A percentile compares a stretch with the other conserved stretches of the same genome.
Evolutionary conservation across 2,329 filamentous ascomycete species (phyloP).

Genomic region (Calonectria ilicicola): DNA sequence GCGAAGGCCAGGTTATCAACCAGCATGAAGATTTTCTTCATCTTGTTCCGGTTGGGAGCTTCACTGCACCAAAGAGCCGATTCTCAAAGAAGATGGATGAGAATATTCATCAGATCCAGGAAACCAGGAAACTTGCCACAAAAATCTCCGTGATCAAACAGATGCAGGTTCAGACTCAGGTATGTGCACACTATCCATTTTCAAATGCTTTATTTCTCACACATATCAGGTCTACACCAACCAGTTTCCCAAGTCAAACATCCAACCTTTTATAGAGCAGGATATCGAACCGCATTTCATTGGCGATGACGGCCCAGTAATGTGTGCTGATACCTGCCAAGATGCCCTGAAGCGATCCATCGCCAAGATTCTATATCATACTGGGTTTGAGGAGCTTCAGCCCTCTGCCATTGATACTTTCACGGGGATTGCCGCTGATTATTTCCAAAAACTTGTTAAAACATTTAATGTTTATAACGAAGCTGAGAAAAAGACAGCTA

Average conservation of each 20-base stretch:
- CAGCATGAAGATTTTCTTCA: constrained; percentile 87
- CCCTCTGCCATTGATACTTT: constrained; percentile 92
- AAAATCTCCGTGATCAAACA: constrained; percentile 99
- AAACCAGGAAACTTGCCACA: constrained; percentile 93
- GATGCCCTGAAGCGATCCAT: constrained; percentile 90
- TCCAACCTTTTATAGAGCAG: constrained; percentile 86
- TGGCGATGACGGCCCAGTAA: constrained; percentile 88
- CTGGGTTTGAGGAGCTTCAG: constrained; percentile 96
- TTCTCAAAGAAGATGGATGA: constrained; percentile 85
- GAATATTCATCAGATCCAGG: constrained; percentile 95
- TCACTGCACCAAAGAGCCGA: constrained; percentile 79
- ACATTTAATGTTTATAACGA: constrained; percentile 88
- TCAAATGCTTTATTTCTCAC: constrained; percentile 19
- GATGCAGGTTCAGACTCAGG: constrained; percentile 98
- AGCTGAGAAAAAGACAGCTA: constrained; percentile 77
- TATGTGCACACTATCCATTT: constrained; percentile 53
- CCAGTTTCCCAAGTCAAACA: constrained; percentile 96
- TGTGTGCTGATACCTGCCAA: constrained; percentile 85
- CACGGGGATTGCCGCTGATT: constrained; percentile 90
- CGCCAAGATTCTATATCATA: constrained; percentile 94
- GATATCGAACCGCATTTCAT: constrained; percentile 92
- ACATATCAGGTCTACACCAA: constrained; percentile 86
- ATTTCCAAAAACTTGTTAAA: constrained; percentile 85
- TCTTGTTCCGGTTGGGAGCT: constrained; percentile 80
- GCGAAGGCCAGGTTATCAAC: constrained; percentile 89